These are phyloP conservation scores for Backusella macrospora DNA, from an alignment of 192 early-diverging fungal species.

Conservation along the genomic window DNA sequence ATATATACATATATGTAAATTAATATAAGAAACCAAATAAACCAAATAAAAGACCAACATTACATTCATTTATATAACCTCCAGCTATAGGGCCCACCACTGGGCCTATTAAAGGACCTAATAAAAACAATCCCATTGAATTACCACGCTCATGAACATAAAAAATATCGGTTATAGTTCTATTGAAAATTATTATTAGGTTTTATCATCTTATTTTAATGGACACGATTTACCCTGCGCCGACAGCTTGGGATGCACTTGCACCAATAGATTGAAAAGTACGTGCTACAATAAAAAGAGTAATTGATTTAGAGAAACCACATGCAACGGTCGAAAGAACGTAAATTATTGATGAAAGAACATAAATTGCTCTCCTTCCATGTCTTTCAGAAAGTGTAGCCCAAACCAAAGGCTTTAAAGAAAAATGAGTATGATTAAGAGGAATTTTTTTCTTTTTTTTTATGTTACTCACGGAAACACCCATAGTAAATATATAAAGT, in stretches of 20 bases:
- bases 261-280: constrained; percentile 35
- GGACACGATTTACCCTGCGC: constrained; percentile 27
- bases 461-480: constrained; percentile 28
- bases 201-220: neutral
- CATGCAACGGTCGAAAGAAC: constrained; percentile 34
- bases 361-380: constrained; percentile 37
- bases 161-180: constrained; percentile 47
- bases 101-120: constrained; percentile 46
- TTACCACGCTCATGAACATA: constrained; percentile 37
- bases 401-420: constrained; percentile 41
- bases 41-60: neutral
- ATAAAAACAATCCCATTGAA: constrained; percentile 46
- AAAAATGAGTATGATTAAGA: neutral
- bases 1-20: neutral
- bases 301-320: constrained; percentile 32
- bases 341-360: constrained; percentile 34
- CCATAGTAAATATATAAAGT: constrained; percentile 34
- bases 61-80: constrained; percentile 45
- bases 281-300: constrained; percentile 26
- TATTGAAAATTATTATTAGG: constrained; percentile 8
- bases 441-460: neutral
- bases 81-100: constrained; percentile 46
- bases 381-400: constrained; percentile 39
- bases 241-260: constrained; percentile 41
- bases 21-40: neutral